Percentiles rank a stretch among this genome's conserved stretches.
Evolutionary conservation across 306 rosid genomes (phyloP).

Genomic region (Cucurbita pepo): DNA sequence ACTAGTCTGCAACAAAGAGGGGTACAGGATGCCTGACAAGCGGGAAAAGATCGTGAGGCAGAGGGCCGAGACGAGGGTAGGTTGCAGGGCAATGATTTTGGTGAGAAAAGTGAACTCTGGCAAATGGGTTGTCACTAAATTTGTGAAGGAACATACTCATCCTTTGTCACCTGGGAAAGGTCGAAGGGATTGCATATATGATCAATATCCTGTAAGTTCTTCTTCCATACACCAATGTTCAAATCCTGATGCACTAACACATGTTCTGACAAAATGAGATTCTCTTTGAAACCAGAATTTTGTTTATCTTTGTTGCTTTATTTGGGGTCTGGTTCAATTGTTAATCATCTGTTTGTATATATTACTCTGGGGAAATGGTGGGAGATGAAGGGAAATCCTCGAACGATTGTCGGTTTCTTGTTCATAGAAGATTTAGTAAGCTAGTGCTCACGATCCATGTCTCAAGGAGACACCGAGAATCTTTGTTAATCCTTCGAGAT

Average conservation of each 20-base stretch:
- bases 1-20: conserved; percentile 95
- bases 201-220: conserved; percentile 75
- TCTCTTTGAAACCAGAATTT: neutral
- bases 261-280: neutral
- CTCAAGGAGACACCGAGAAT: neutral
- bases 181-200: conserved; percentile 68
- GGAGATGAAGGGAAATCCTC: neutral
- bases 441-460: neutral
- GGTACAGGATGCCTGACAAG: conserved; percentile 86
- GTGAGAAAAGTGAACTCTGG: conserved; percentile 76
- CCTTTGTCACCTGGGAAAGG: conserved; percentile 65
- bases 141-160: conserved; percentile 81
- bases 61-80: conserved; percentile 93
- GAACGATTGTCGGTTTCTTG: neutral
- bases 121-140: conserved; percentile 77
- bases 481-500: neutral
- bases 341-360: neutral
- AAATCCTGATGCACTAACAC: neutral
- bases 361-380: neutral
- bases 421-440: neutral
- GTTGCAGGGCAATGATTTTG: conserved; percentile 91
- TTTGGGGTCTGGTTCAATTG: too few relatives aligned
- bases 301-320: neutral
- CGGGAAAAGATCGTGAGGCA: conserved; percentile 93
- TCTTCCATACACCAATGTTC: conserved; percentile 4